Evolutionary conservation across 345 rosid genomes (phyloP).

Genomic region (Boechera divaricarpa): DNA sequence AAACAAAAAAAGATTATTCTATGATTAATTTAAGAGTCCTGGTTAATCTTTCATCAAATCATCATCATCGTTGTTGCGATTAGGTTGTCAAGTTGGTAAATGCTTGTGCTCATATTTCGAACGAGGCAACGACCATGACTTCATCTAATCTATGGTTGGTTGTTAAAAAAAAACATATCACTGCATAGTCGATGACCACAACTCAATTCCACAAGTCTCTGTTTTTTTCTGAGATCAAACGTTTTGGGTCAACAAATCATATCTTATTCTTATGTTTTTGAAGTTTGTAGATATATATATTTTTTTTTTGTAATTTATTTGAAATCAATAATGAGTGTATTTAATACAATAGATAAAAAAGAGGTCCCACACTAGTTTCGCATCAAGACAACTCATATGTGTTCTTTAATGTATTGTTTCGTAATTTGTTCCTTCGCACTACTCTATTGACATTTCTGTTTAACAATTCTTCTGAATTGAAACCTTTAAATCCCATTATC

Average conservation of each 20-base stretch:
- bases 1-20: not conserved
- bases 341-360: constrained; percentile 29
- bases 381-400: constrained; percentile 41
- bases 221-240: not conserved
- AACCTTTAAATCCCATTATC: constrained; percentile 27
- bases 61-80: not conserved
- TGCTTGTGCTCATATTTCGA: constrained; percentile 24
- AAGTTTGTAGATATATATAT: constrained; percentile 8
- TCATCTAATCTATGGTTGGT: not conserved
- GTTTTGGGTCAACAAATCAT: constrained; percentile 16
- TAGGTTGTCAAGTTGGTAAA: constrained; percentile 30
- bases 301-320: not conserved
- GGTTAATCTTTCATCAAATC: constrained; percentile 30
- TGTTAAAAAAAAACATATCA: not conserved
- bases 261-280: constrained; percentile 10
- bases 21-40: not conserved
- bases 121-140: constrained; percentile 15
- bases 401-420: constrained; percentile 31
- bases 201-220: constrained; percentile 16
- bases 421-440: constrained; percentile 29
- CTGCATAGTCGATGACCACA: constrained; percentile 36
- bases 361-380: constrained; percentile 27
- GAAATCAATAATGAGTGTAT: constrained; percentile 28
- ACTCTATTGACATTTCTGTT: constrained; percentile 5
- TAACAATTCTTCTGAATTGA: constrained; percentile 1